These are phyloP conservation scores for Microdochium paspali DNA, from an alignment of 2,329 filamentous ascomycete genomes.

Conservation along the genomic window DNA sequence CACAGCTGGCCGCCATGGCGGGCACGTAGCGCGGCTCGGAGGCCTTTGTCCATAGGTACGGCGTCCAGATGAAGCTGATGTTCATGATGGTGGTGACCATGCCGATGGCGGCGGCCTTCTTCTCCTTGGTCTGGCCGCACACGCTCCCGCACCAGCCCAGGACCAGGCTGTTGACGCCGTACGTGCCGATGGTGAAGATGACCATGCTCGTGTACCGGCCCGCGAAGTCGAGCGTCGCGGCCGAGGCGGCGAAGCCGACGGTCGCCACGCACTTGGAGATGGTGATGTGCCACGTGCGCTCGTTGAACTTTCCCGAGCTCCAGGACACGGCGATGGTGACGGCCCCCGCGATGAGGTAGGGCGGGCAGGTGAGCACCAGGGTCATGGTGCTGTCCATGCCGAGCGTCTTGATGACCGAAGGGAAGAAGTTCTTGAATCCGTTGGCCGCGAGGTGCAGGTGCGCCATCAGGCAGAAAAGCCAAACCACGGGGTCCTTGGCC, in stretches of 20 bases:
- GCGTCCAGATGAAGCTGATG: constrained; percentile 26
- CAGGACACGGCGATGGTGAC: constrained; percentile 8
- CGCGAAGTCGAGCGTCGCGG: constrained; percentile 9
- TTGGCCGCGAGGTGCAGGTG: constrained; percentile 39
- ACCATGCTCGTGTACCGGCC: constrained; percentile 13
- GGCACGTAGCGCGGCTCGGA: constrained; percentile 22
- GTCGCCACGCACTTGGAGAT: constrained; percentile 7
- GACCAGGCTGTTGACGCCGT: constrained; percentile 14
- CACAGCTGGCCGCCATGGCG: constrained; percentile 19
- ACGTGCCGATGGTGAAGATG: constrained; percentile 9
- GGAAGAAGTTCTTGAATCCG: constrained; percentile 26
- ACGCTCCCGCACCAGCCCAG: constrained; percentile 30
- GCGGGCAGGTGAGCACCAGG: constrained; percentile 10
- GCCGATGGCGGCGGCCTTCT: constrained; percentile 33
- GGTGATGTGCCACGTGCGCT: not conserved
- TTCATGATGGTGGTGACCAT: constrained; percentile 22
- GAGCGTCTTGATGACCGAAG: constrained; percentile 8
- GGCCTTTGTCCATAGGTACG: constrained; percentile 25
- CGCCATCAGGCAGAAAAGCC: constrained; percentile 37
- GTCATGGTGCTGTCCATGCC: constrained; percentile 11
- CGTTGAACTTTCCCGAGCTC: not conserved
- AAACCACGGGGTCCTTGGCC: constrained; percentile 29
- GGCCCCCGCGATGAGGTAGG: constrained; percentile 5
- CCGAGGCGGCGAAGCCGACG: not conserved
- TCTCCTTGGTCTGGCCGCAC: constrained; percentile 34